These are phyloP conservation scores for Talaromyces rugulosus DNA, from an alignment of 2,329 filamentous ascomycete species.

Conservation along the genomic window DNA sequence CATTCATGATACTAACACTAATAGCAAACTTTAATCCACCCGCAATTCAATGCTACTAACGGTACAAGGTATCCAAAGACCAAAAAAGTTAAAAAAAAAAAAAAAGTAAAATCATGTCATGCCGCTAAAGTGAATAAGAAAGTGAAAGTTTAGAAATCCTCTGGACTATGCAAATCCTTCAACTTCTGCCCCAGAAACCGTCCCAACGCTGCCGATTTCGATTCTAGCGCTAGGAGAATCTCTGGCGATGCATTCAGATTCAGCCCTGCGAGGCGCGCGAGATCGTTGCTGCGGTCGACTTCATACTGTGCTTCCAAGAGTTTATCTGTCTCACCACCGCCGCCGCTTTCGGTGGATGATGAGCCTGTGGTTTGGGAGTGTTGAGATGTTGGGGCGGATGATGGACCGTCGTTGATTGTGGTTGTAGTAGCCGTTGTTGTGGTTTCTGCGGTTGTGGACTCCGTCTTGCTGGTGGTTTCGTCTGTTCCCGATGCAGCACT, in stretches of 20 bases:
- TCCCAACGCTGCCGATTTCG: conserved; percentile 39
- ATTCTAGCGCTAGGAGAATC: conserved; percentile 38
- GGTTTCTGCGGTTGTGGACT: background rate
- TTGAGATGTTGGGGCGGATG: background rate
- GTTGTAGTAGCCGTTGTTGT: background rate
- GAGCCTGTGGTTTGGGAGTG: background rate
- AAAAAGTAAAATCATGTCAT: background rate
- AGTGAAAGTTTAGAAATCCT: conserved; percentile 32
- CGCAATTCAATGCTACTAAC: background rate
- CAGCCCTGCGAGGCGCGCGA: conserved; percentile 34
- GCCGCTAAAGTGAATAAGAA: background rate
- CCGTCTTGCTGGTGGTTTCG: background rate
- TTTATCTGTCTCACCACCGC: conserved; percentile 17
- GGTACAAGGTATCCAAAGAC: background rate
- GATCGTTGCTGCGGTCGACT: conserved; percentile 36
- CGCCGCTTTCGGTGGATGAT: background rate
- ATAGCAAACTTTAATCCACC: background rate
- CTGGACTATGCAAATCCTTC: conserved; percentile 37
- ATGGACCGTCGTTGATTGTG: background rate
- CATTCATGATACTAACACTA: background rate
- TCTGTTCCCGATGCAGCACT: conserved; percentile 11
- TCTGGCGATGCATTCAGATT: conserved; percentile 36
- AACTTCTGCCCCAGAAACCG: conserved; percentile 38
- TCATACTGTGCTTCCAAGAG: conserved; percentile 33
- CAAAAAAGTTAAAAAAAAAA: background rate